These are phyloP conservation scores for Cladosporium austrohemisphaericum DNA, from an alignment of 2,329 filamentous ascomycete species.

Conservation along the genomic window DNA sequence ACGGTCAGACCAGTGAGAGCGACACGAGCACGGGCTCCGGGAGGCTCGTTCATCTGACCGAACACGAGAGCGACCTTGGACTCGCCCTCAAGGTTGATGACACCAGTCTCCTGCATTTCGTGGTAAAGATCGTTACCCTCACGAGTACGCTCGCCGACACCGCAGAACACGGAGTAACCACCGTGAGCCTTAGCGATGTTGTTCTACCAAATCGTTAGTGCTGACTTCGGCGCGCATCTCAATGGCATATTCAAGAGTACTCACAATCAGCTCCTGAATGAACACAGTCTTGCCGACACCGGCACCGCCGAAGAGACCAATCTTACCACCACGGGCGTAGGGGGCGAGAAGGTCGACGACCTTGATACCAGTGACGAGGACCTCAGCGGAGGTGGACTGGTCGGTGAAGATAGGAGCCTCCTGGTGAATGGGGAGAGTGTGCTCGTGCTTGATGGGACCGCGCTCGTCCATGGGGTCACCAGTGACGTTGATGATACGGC, in stretches of 20 bases:
- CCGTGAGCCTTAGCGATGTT: conserved; percentile 99
- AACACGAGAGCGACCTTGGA: conserved; percentile 99
- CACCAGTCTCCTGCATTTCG: conserved; percentile 99
- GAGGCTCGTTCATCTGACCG: conserved; percentile 99
- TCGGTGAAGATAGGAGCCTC: conserved; percentile 90
- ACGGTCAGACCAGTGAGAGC: conserved; percentile 72
- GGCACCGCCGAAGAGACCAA: conserved; percentile 99
- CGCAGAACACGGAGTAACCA: conserved; percentile 99
- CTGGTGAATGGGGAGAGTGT: conserved; percentile 86
- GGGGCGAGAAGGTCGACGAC: conserved; percentile 98
- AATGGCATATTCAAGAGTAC: conserved; percentile 27
- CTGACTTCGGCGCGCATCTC: background rate
- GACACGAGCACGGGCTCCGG: conserved; percentile 98
- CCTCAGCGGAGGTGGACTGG: conserved; percentile 93
- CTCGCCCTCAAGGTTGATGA: conserved; percentile 98
- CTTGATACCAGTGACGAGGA: conserved; percentile 99
- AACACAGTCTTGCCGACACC: conserved; percentile 99
- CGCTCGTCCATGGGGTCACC: conserved; percentile 99
- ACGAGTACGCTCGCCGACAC: conserved; percentile 99
- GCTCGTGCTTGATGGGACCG: conserved; percentile 91
- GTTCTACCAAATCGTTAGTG: conserved; percentile 56
- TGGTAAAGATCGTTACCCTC: conserved; percentile 99
- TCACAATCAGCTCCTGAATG: conserved; percentile 97
- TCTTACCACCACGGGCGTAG: conserved; percentile 99
- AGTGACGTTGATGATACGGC: conserved; percentile 99